These are phyloP conservation scores for Cercospora zeina DNA, from an alignment of 2,329 filamentous ascomycete genomes.

Conservation along the genomic window DNA sequence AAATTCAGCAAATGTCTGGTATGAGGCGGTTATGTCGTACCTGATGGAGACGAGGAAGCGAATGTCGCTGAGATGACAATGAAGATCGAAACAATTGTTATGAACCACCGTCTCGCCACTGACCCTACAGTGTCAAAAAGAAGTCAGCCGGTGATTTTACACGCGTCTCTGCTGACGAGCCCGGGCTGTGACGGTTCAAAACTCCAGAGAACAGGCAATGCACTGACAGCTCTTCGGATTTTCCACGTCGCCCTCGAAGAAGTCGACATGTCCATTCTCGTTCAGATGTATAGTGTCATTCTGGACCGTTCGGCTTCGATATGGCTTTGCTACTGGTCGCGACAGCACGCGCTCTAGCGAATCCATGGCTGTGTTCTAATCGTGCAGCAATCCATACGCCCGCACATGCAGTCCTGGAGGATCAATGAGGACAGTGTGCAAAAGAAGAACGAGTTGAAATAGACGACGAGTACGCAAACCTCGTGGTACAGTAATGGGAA, in stretches of 20 bases:
- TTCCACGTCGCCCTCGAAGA: constrained; percentile 54
- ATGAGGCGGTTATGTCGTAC: neutral
- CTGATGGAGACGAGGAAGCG: constrained; percentile 49
- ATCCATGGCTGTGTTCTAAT: constrained; percentile 24
- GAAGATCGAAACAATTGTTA: constrained; percentile 47
- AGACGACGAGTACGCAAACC: neutral
- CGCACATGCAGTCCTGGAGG: neutral
- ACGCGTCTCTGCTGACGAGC: neutral
- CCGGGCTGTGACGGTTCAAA: neutral
- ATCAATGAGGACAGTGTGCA: neutral
- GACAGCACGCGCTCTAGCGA: constrained; percentile 51
- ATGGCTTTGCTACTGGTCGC: constrained; percentile 56
- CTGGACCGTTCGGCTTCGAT: constrained; percentile 47
- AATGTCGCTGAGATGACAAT: constrained; percentile 59
- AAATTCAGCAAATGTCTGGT: neutral
- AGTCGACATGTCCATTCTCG: constrained; percentile 54
- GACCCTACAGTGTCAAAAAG: constrained; percentile 38
- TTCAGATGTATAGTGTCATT: constrained; percentile 50
- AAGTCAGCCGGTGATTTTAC: neutral
- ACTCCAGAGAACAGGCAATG: no score
- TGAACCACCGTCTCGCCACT: constrained; percentile 38
- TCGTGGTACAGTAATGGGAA: neutral
- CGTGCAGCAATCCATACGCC: neutral
- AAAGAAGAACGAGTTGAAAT: neutral
- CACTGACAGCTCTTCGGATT: constrained; percentile 49